phyloP scores from a whole-genome alignment of 148 eudicot genomes.

The Nepenthes gracilis region DNA sequence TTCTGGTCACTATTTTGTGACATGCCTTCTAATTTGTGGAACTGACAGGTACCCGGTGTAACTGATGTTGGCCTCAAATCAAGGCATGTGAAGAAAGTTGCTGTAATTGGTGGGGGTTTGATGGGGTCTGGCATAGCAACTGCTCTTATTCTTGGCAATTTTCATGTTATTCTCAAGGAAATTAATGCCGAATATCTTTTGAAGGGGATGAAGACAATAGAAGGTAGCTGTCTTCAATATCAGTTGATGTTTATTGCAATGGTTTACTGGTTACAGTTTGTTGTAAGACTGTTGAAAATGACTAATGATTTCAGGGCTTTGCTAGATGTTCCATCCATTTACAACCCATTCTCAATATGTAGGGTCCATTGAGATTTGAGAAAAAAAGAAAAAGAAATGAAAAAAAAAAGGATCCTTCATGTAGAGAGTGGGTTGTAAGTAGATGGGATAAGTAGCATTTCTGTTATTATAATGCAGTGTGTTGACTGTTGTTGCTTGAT shows the following conservation, averaged over 20 bases:
- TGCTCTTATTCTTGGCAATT: slow-evolving; percentile 64
- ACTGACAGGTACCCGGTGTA: slow-evolving; percentile 74
- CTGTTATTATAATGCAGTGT: no score
- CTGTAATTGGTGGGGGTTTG: slow-evolving; percentile 92
- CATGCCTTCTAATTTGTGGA: background rate
- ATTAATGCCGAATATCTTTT: slow-evolving; percentile 67
- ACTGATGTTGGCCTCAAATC: slow-evolving; percentile 81
- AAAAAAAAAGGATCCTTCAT: no score
- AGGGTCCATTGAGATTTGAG: no score
- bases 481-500: no score
- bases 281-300: no score
- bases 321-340: no score
- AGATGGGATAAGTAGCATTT: no score
- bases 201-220: slow-evolving; percentile 62
- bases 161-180: slow-evolving; percentile 72
- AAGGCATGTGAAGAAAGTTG: slow-evolving; percentile 65
- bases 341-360: no score
- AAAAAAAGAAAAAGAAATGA: no score
- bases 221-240: slow-evolving; percentile 33
- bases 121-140: slow-evolving; percentile 99
- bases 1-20: background rate
- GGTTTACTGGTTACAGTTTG: background rate
- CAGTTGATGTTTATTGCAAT: background rate
- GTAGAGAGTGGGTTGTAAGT: no score
- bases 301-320: no score